Base-by-base conservation (phyloP, 805 yeast genomes). In the Schizosaccharomyces pombe region DNA sequence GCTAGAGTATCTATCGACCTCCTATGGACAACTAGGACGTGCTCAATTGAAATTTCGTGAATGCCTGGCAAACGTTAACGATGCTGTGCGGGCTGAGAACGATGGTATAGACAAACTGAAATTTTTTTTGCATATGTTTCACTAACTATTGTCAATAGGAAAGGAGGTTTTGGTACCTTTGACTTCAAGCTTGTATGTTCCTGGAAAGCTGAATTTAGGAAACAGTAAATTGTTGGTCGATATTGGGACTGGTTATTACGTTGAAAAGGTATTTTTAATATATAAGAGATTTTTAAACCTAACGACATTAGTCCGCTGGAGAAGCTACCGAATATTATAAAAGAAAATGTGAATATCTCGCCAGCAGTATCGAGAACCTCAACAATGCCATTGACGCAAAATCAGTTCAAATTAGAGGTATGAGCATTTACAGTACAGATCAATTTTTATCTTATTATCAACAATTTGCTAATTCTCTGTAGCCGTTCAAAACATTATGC, bases 201-300 rank as follows among this genome's bases (percentile, higher is more conserved):
- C 95, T 3, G 98, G 97, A 1, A 75, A 71, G 55, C 73, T 84
- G 54, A 71, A 72, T 47, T 19, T 32, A 9, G 77, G 81, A 56
- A 74, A 74, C 54, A 74, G 79, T 57, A 78, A 74, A 56, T 91
- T 81, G 61, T 71, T 91, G 64, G 95, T 91, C 8, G 98, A 91
- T 64, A 80, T 91, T 28, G 98, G 98, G 34, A 91, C 98, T 0
- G 97, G 97, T 2, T 91, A 91, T 64, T 91, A 75, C 64, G 87
- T 86, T 16, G 95, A 85, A 63, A 91, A 91, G 60, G 63, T 60
- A 34, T 40, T 8, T 14, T 9, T 32, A 8, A 32, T 32, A 9
- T 32, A 32, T 9, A 32, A 32, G 37, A 14, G 8, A 14, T 32
- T 32, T 9, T 14, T 8, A 32, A 8, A 32, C 8, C 37, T 9